phyloP scores from a whole-genome alignment of 106 monocot species.

The Xerophyta viscosa region DNA sequence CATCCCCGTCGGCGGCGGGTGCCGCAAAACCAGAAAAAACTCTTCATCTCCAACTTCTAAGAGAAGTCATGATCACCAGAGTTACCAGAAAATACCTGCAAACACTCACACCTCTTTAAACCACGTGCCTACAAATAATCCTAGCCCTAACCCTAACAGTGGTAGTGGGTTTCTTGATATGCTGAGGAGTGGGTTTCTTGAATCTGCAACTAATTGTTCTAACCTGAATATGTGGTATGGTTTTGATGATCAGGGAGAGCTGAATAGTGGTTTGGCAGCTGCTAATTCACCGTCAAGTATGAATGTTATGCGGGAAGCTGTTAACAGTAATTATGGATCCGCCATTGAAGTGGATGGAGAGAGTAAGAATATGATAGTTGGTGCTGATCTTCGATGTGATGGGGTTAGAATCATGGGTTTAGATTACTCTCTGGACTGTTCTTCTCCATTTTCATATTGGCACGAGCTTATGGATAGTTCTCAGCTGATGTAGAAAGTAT shows the following conservation, averaged over 20 bases:
- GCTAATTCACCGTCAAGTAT: neutral
- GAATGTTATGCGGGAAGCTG: neutral
- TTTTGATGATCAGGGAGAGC: slow-evolving; percentile 1
- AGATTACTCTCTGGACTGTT: no score
- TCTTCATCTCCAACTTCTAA: neutral
- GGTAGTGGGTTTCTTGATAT: slow-evolving; percentile 3
- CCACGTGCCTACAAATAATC: no score
- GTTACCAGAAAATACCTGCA: neutral
- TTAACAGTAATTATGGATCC: neutral
- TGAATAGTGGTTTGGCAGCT: neutral
- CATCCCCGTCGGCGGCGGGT: slow-evolving; percentile 5
- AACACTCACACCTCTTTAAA: no score
- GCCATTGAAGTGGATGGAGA: neutral
- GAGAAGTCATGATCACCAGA: neutral
- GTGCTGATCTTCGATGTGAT: neutral
- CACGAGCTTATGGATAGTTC: slow-evolving; percentile 4
- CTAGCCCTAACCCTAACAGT: slow-evolving; percentile 1
- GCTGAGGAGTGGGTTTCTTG: neutral
- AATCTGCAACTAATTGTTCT: neutral
- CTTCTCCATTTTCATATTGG: neutral
- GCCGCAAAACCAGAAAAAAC: slow-evolving; percentile 1
- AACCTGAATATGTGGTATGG: neutral
- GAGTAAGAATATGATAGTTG: neutral
- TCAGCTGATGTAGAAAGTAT: slow-evolving; percentile 10
- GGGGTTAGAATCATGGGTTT: neutral